Conservation (phyloP, 495 filamentous ascomycete species). For the Penicillium riverlandense region DNA sequence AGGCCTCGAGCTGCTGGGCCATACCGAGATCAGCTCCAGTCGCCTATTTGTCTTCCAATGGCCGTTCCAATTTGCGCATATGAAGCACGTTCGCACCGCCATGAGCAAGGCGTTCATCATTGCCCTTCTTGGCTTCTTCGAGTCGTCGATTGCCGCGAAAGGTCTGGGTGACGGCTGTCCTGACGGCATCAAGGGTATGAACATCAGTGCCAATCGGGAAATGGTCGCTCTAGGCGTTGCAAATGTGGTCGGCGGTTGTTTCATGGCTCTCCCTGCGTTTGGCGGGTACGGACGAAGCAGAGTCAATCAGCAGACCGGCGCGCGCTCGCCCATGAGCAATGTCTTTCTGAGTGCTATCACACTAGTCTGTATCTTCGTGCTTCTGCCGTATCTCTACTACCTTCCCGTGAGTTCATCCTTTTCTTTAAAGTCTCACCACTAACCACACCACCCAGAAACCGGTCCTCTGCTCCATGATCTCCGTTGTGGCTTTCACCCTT, state of each 20-base stretch:
- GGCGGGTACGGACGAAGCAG: conserved; percentile 96
- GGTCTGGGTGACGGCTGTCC: conserved; percentile 58
- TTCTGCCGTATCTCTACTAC: conserved; percentile 90
- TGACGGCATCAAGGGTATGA: conserved; percentile 63
- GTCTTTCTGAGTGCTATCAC: conserved; percentile 79
- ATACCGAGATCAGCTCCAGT: conserved; percentile 55
- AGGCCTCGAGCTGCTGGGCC: conserved; percentile 78
- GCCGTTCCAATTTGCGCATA: conserved; percentile 68
- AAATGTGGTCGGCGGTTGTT: conserved; percentile 85
- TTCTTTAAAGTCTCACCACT: neutral
- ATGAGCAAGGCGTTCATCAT: conserved; percentile 92
- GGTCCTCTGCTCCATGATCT: conserved; percentile 88
- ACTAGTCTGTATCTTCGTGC: conserved; percentile 66
- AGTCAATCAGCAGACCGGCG: conserved; percentile 85
- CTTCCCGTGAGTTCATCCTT: conserved; percentile 60
- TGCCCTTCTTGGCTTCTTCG: conserved; percentile 93
- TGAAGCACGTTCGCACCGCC: conserved; percentile 77
- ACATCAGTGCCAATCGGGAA: conserved; percentile 86
- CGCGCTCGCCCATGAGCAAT: conserved; percentile 86
- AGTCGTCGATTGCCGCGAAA: conserved; percentile 96
- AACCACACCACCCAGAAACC: conserved; percentile 57
- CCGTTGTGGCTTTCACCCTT: conserved; percentile 87
- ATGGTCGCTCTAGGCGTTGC: conserved; percentile 87
- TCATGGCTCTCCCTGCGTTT: conserved; percentile 87
- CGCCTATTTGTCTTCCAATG: conserved; percentile 72